Conservation (phyloP, 2,329 filamentous ascomycete species). For the Camillea tinctor region DNA sequence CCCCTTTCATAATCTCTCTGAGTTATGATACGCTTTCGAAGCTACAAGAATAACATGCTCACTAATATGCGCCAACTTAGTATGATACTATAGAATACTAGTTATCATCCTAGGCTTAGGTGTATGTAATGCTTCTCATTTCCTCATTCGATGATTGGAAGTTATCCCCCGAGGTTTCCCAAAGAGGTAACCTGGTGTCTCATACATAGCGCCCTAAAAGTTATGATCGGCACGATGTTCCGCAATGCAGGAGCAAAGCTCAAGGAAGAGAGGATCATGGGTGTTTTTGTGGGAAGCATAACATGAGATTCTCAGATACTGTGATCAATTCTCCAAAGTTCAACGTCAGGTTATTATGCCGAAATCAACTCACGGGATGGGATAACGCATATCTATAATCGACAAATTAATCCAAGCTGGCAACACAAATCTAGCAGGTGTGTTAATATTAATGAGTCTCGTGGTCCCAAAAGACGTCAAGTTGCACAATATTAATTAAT, state of each 20-base stretch:
- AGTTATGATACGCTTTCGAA: no score
- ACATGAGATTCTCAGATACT: not conserved
- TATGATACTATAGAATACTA: no score
- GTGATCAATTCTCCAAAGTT: not conserved
- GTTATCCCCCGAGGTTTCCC: not conserved
- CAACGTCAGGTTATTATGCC: not conserved
- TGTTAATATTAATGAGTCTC: not conserved
- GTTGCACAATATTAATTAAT: not conserved
- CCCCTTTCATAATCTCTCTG: no score
- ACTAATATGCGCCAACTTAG: no score
- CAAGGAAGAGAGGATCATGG: not conserved
- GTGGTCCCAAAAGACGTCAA: not conserved
- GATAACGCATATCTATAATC: not conserved
- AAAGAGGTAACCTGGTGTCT: not conserved
- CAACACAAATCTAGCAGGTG: not conserved
- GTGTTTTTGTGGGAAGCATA: not conserved
- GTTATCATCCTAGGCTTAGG: not conserved
- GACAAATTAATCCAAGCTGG: not conserved
- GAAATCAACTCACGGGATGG: not conserved
- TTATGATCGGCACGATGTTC: not conserved
- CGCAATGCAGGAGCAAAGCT: not conserved
- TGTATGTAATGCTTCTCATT: not conserved
- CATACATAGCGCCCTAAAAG: not conserved
- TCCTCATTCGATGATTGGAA: not conserved
- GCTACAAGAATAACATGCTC: no score